A percentile compares a stretch with the other conserved stretches of the same genome.
Evolutionary conservation across 23 red algal genomes (phyloP).

Genomic region (Gracilaria caudata): DNA sequence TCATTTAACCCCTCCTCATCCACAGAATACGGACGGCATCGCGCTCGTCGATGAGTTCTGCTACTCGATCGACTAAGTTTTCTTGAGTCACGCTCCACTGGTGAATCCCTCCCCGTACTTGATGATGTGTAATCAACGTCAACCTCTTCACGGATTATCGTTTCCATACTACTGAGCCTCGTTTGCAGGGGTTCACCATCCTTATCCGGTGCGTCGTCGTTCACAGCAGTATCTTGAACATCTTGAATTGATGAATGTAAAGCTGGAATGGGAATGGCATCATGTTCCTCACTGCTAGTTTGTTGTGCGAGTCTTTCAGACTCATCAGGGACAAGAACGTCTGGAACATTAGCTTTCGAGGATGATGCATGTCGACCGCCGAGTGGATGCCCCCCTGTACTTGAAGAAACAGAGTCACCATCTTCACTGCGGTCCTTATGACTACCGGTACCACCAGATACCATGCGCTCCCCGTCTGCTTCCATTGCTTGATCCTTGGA

Average conservation of each 20-base stretch:
- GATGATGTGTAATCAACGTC: background rate
- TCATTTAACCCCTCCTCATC: constrained; percentile 29
- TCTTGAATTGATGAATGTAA: background rate
- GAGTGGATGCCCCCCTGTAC: background rate
- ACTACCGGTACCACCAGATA: background rate
- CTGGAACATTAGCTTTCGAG: background rate
- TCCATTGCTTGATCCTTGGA: background rate
- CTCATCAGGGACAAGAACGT: background rate
- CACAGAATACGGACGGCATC: constrained; percentile 21
- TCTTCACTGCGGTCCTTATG: background rate
- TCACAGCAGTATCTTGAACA: background rate
- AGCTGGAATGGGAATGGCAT: background rate
- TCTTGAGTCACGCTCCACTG: background rate
- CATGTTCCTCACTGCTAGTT: background rate
- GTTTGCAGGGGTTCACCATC: constrained; percentile 15
- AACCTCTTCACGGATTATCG: background rate
- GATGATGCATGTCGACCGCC: background rate
- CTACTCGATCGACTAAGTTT: constrained; percentile 11
- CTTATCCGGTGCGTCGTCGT: background rate
- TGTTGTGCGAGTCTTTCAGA: background rate
- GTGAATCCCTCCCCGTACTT: constrained; percentile 18
- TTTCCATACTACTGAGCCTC: background rate
- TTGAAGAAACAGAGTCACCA: too few relatives aligned
- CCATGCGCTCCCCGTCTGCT: background rate
- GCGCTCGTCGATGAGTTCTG: constrained; percentile 30